Evolutionary conservation across 139 green algal species (phyloP), one percentile per base, ranked within the genome.

Genomic region (Raphidocelis subcapitata): DNA sequence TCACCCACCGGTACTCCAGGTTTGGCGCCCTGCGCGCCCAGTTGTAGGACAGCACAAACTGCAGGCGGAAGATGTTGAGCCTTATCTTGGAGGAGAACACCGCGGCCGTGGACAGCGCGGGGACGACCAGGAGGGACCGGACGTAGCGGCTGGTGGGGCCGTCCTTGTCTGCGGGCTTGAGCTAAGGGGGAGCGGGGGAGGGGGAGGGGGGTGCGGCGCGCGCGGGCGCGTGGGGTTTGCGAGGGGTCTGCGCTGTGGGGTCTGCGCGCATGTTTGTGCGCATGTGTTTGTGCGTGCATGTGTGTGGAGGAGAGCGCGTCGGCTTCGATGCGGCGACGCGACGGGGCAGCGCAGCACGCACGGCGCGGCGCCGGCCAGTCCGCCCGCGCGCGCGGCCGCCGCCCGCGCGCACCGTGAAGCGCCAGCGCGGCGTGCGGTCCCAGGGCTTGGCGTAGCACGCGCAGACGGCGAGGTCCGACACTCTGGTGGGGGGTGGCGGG

Each of bases 1-100:
- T n/a, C n/a, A n/a, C n/a, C n/a, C 49, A 87, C 82, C 82, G 69
- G 76, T 88, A 88, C 28, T 88, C 82, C 16, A 88, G 60, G 26
- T 63, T 84, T 32, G 76, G 73, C 35, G 41, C 67, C 24, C 64
- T 62, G 5, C 24, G 55, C 35, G 61, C 54, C 79, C 79, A 88
- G 31, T 85, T 84, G 73, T 82, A 88, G 20, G 79, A 79, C 33
- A 75, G 66, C 23, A 81, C 74, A 32, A 80, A 80, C 64, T 82
- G 75, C 44, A 73, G 63, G 37, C 79, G 62, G 67, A 84, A 71
- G 46, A 84, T 62, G 68, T 56, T 75, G 54, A 80, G 62, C 24
- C 49, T 37, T 56, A 87, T 70, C 72, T 87, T 87, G 59, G 36
- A 64, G 29, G 75, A 82, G 72, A 82, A 87, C 24, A 84, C 28